Conservation (phyloP, 1,139 yeast species). For the Yamadazyma siamensis region DNA sequence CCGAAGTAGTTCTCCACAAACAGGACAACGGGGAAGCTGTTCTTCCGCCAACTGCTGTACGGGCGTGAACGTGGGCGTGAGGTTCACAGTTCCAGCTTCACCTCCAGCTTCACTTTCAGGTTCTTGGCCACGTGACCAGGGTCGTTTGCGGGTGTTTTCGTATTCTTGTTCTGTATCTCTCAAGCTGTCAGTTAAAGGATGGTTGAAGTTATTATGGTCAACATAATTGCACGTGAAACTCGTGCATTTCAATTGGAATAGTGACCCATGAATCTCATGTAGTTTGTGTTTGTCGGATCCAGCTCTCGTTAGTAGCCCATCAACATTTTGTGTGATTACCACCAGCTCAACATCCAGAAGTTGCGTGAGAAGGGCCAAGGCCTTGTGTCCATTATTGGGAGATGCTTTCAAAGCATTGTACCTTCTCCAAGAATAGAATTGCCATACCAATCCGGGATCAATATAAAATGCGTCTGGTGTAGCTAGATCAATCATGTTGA, state of each 20-base stretch:
- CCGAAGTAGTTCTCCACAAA: slow-evolving; percentile 57
- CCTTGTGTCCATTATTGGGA: slow-evolving; percentile 73
- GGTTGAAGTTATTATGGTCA: slow-evolving; percentile 48
- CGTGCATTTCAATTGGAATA: slow-evolving; percentile 73
- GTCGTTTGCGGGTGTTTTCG: slow-evolving; percentile 30
- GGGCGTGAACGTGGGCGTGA: slow-evolving; percentile 42
- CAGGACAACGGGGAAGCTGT: slow-evolving; percentile 76
- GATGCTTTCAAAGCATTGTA: slow-evolving; percentile 58
- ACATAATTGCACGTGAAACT: slow-evolving; percentile 65
- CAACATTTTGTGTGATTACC: slow-evolving; percentile 80
- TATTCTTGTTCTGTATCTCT: slow-evolving; percentile 35
- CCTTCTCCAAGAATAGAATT: slow-evolving; percentile 73
- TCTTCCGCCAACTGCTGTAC: slow-evolving; percentile 43
- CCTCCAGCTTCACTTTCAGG: slow-evolving; percentile 18
- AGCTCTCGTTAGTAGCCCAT: slow-evolving; percentile 67
- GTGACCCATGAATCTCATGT: slow-evolving; percentile 74
- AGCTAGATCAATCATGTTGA: slow-evolving; percentile 78
- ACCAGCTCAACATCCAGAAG: slow-evolving; percentile 32
- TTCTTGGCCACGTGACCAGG: slow-evolving; percentile 43
- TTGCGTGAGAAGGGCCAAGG: slow-evolving; percentile 52
- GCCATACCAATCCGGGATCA: slow-evolving; percentile 90
- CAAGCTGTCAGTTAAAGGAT: slow-evolving; percentile 64
- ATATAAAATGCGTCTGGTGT: slow-evolving; percentile 85
- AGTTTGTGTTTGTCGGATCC: slow-evolving; percentile 51
- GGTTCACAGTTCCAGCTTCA: not conserved